Evolutionary conservation across 257 asterid species (phyloP).

Genomic region (Nicotiana undulata): DNA sequence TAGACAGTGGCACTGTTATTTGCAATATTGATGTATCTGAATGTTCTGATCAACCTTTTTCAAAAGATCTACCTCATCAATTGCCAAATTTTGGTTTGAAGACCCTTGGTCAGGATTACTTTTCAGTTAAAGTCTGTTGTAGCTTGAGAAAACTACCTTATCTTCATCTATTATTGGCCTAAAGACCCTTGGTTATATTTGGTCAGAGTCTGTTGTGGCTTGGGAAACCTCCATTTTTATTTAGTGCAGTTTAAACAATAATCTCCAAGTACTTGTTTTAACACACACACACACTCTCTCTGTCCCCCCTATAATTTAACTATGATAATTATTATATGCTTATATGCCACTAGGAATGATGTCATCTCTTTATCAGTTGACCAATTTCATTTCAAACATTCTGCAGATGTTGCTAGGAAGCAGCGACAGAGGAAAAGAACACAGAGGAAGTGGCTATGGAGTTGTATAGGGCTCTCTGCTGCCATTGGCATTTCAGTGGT

Average conservation of each 20-base stretch:
- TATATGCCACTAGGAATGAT: background rate
- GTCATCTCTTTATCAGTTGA: background rate
- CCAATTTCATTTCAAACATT: background rate
- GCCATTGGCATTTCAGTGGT: slow-evolving; percentile 43
- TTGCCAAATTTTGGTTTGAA: background rate
- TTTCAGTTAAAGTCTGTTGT: background rate
- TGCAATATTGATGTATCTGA: background rate
- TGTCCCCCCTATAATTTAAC: background rate
- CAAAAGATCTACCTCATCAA: background rate
- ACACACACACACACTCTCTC: background rate
- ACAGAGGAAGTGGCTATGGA: slow-evolving; percentile 53
- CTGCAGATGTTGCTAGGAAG: slow-evolving; percentile 60
- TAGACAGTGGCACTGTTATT: background rate
- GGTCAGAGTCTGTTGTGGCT: background rate
- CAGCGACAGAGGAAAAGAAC: slow-evolving; percentile 47
- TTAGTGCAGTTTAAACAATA: background rate
- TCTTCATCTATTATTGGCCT: background rate
- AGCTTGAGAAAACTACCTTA: background rate
- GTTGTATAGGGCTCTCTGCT: slow-evolving; percentile 47
- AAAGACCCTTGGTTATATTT: background rate
- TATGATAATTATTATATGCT: background rate
- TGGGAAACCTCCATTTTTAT: background rate
- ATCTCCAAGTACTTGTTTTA: background rate
- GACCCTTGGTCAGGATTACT: background rate
- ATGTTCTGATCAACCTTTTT: background rate